Evolutionary conservation across 2,329 filamentous ascomycete species (phyloP).

Genomic region (Ampelomyces quisqualis): DNA sequence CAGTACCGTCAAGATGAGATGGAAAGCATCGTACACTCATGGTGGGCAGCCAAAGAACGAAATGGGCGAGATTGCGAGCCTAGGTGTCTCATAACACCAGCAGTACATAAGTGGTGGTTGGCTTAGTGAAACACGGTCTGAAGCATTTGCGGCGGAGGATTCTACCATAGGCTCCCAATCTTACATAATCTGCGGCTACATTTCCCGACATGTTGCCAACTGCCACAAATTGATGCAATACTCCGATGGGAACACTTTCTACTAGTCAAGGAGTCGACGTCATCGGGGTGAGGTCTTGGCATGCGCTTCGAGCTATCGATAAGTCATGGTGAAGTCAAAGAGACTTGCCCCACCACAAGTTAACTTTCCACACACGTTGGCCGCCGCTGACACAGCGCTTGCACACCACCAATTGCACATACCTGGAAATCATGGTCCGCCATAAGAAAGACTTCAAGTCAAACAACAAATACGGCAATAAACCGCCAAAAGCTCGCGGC

Average conservation of each 20-base stretch:
- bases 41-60: constrained; percentile 68
- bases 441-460: constrained; percentile 87
- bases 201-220: too few species aligned
- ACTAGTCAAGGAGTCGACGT: too few species aligned
- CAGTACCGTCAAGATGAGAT: constrained; percentile 80
- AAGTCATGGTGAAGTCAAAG: constrained; percentile 7
- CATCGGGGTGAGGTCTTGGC: background rate
- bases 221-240: too few species aligned
- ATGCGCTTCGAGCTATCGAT: constrained; percentile 24
- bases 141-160: background rate
- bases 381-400: too few species aligned
- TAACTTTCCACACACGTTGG: constrained; percentile 1
- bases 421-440: constrained; percentile 78
- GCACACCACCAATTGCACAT: background rate
- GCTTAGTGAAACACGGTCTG: background rate
- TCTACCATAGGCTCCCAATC: too few species aligned
- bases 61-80: constrained; percentile 78
- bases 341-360: constrained; percentile 8
- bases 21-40: constrained; percentile 79
- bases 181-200: too few species aligned
- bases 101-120: background rate
- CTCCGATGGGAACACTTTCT: too few species aligned
- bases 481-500: constrained; percentile 57
- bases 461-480: constrained; percentile 67
- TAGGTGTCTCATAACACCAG: constrained; percentile 64